phyloP scores from a whole-genome alignment of 192 early-diverging fungal species.

The Entomortierella lignicola region DNA sequence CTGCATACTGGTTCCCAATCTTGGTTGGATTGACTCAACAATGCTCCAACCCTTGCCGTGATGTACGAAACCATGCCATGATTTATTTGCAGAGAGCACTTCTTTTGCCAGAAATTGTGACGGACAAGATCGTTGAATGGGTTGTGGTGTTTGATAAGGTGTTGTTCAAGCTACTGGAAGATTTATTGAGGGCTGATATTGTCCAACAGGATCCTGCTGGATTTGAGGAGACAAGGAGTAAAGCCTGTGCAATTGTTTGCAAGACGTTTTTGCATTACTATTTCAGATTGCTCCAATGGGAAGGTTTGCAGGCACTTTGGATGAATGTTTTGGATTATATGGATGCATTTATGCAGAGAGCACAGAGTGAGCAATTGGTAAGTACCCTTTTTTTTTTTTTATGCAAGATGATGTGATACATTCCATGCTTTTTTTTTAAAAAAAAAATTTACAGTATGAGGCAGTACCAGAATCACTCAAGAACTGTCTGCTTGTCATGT shows the following conservation, averaged over 20 bases:
- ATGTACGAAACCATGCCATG: conserved; percentile 86
- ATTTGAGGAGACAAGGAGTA: conserved; percentile 82
- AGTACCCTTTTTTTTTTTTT: conserved; percentile 12
- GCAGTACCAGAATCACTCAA: conserved; percentile 82
- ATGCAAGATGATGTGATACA: background rate
- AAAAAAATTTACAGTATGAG: conserved; percentile 62
- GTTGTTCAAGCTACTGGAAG: conserved; percentile 89
- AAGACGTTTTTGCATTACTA: conserved; percentile 84
- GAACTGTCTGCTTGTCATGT: conserved; percentile 87
- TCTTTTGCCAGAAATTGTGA: conserved; percentile 67
- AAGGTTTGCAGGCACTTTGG: conserved; percentile 73
- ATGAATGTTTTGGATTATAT: conserved; percentile 73
- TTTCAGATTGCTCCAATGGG: conserved; percentile 63
- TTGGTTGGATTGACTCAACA: conserved; percentile 79
- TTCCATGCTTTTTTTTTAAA: conserved; percentile 6
- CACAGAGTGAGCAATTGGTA: conserved; percentile 71
- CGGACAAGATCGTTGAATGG: conserved; percentile 60
- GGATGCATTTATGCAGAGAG: conserved; percentile 69
- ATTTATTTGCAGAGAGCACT: conserved; percentile 85
- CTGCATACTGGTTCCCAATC: conserved; percentile 83
- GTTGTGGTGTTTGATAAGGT: conserved; percentile 84
- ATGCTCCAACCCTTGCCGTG: conserved; percentile 78
- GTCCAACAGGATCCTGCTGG: conserved; percentile 70
- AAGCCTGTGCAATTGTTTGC: conserved; percentile 74
- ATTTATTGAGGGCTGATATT: conserved; percentile 82